Conservation (phyloP, 129 eudicot genomes). For the Centrapalus pauciflorus region DNA sequence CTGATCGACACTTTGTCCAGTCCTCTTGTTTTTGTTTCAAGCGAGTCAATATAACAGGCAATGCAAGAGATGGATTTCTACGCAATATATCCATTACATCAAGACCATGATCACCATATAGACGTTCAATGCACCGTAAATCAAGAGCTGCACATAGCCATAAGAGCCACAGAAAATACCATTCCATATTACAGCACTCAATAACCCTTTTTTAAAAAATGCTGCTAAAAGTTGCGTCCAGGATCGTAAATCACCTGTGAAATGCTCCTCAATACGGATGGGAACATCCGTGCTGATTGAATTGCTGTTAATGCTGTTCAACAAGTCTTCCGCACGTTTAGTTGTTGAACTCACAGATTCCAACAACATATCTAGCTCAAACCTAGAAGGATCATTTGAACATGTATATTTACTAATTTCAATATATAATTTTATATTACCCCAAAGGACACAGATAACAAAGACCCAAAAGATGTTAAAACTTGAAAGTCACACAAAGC, state of each 20-base stretch:
- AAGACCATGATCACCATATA: slow-evolving; percentile 97
- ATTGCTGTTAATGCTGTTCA: slow-evolving; percentile 56
- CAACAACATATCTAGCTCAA: slow-evolving; percentile 96
- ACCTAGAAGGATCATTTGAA: slow-evolving; percentile 40
- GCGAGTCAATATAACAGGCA: slow-evolving; percentile 88
- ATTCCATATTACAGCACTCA: background rate
- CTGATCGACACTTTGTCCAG: slow-evolving; percentile 86
- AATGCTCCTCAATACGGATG: slow-evolving; percentile 68
- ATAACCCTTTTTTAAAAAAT: background rate
- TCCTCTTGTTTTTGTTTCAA: slow-evolving; percentile 96
- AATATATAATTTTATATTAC: background rate
- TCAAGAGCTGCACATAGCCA: slow-evolving; percentile 56
- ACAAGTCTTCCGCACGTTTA: slow-evolving; percentile 78
- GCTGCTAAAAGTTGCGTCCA: background rate
- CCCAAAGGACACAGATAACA: background rate
- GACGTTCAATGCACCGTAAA: slow-evolving; percentile 94
- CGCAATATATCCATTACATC: slow-evolving; percentile 93
- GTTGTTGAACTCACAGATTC: slow-evolving; percentile 85
- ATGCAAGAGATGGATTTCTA: slow-evolving; percentile 68
- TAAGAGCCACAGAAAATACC: background rate
- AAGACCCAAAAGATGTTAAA: background rate
- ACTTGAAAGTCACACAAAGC: background rate
- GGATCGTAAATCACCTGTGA: slow-evolving; percentile 50
- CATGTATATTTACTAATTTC: background rate
- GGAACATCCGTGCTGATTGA: slow-evolving; percentile 49